phyloP scores from a whole-genome alignment of 805 yeast species.

The Schwanniomyces occidentalis region DNA sequence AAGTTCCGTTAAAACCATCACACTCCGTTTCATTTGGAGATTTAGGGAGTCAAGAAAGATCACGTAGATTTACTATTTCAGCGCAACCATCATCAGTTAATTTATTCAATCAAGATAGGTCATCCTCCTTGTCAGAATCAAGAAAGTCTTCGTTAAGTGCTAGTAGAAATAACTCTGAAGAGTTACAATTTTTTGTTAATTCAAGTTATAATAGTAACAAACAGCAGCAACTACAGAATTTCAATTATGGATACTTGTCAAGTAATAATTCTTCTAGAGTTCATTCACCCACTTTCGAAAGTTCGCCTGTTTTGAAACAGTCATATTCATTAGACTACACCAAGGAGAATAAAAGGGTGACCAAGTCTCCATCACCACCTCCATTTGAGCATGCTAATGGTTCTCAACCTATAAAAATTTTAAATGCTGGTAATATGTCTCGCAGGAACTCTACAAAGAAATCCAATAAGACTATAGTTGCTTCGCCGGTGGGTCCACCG shows the following conservation, averaged over 20 bases:
- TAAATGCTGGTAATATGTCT: slow-evolving; percentile 10
- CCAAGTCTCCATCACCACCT: slow-evolving; percentile 6
- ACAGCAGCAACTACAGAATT: not conserved
- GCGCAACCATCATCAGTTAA: slow-evolving; percentile 43
- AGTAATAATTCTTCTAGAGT: slow-evolving; percentile 15
- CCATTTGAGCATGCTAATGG: slow-evolving; percentile 6
- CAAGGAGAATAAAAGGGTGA: not conserved
- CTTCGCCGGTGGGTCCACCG: slow-evolving; percentile 60
- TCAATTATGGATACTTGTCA: slow-evolving; percentile 7
- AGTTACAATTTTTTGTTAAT: slow-evolving; percentile 4
- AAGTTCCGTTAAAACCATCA: slow-evolving; percentile 3
- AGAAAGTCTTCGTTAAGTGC: slow-evolving; percentile 8
- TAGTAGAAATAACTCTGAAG: slow-evolving; percentile 10
- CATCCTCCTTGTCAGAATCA: slow-evolving; percentile 1
- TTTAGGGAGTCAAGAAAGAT: slow-evolving; percentile 33
- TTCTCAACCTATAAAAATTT: slow-evolving; percentile 22
- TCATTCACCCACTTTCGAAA: slow-evolving; percentile 20
- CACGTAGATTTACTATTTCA: slow-evolving; percentile 42
- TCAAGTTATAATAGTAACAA: not conserved
- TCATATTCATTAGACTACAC: slow-evolving; percentile 4
- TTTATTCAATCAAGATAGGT: slow-evolving; percentile 14
- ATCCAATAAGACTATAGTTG: slow-evolving; percentile 53
- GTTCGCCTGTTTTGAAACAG: slow-evolving; percentile 9
- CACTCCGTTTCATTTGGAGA: slow-evolving; percentile 38
- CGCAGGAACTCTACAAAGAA: slow-evolving; percentile 30